Base-by-base conservation (phyloP, 441 rosid species). In the Gossypium armourianum region DNA sequence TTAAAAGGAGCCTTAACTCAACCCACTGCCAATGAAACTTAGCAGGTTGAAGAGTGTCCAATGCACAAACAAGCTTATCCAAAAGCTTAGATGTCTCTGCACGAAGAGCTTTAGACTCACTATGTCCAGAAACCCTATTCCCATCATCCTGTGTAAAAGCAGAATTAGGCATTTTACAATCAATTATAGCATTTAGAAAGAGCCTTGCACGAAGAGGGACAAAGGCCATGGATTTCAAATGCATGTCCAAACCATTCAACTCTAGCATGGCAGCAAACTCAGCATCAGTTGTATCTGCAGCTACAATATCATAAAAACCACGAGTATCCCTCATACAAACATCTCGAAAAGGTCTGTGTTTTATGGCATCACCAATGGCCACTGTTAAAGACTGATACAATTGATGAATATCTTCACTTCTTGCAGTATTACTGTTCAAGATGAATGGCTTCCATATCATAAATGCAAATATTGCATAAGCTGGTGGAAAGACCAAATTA, bases 11-110 rank as follows among this genome's bases (percentile, higher is more conserved):
- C 86, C 99, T 86, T 69, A 92, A 95, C 80, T 95, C 99, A 80
- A 95, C 82, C 98, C 98, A 95, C 79, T 95, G 99, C 99, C 99
- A 95, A 80, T 88, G 97, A 75, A 96, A 96, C 75, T 88, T 92
- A 29, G 98, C 99, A 78, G 99, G 97, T 74, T 93, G 99, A 75
- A 96, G 81, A 55, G 88, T 78, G 74, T 96, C 93, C 75, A 96
- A 78, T 21, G 88, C 89, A 68, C 81, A 80, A 21, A 96, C 97
- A 71, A 96, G 84, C 86, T 84, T 95, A 83, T 95, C 97, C 72
- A 81, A 77, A 70, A 89, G 90, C 85, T 86, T 96, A 13, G 85
- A 75, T 74, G 71, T 86, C 72, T 87, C 96, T 20, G 75, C 79
- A 72, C 75, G 83, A 56, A 79, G 83, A 60, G 45, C 78, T 78